Conservation (phyloP, 2,329 filamentous ascomycete genomes). For the Gliomastix tumulicola region DNA sequence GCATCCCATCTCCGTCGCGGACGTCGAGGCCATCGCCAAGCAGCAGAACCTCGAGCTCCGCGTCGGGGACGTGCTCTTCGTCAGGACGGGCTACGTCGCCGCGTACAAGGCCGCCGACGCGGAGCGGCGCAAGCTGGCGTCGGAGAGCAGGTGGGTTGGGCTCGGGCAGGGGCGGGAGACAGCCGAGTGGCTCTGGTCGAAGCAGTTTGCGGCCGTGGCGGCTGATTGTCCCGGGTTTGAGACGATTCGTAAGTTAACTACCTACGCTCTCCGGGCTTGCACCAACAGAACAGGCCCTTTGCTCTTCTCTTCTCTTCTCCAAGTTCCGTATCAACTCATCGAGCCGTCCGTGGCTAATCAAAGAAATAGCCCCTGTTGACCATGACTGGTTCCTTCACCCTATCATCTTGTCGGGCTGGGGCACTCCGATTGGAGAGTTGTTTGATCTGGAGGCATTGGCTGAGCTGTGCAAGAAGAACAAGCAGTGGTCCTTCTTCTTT, state of each 20-base stretch:
- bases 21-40: slow-evolving; percentile 31
- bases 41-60: slow-evolving; percentile 29
- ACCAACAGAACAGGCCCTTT: not conserved
- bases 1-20: slow-evolving; percentile 27
- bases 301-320: too few relatives aligned
- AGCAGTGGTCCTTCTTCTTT: slow-evolving; percentile 11
- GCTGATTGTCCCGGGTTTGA: slow-evolving; percentile 15
- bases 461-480: slow-evolving; percentile 6
- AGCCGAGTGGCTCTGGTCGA: slow-evolving; percentile 1
- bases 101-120: slow-evolving; percentile 16
- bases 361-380: slow-evolving; percentile 3
- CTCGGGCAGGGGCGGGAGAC: slow-evolving; percentile 5
- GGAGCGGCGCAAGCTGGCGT: not conserved
- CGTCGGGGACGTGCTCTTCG: slow-evolving; percentile 45
- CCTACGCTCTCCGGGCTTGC: not conserved
- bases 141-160: slow-evolving; percentile 6
- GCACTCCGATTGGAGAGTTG: slow-evolving; percentile 16
- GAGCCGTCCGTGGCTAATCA: too few relatives aligned
- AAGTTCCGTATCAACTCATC: too few relatives aligned
- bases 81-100: slow-evolving; percentile 38
- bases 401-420: slow-evolving; percentile 15
- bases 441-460: slow-evolving; percentile 18
- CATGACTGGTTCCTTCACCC: slow-evolving; percentile 13
- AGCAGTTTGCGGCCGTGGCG: slow-evolving; percentile 3
- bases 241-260: slow-evolving; percentile 7